These are phyloP conservation scores for Alternaria tenuissima DNA, from an alignment of 2,329 filamentous ascomycete genomes.

Conservation along the genomic window DNA sequence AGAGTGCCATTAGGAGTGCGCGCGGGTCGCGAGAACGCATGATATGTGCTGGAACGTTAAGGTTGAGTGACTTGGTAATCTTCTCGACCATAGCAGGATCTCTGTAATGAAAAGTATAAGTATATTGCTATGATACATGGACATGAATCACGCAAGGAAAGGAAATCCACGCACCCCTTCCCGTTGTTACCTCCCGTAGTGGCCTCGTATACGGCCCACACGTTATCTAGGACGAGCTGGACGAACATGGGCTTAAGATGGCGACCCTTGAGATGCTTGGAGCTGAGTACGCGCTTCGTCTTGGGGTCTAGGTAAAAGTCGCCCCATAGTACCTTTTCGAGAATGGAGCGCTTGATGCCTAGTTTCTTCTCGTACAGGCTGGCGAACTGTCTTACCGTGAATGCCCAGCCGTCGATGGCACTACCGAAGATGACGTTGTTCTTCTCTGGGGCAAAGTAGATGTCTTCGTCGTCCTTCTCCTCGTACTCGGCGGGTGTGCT, in stretches of 20 bases:
- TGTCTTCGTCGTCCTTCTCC: slow-evolving; percentile 92
- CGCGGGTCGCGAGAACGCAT: slow-evolving; percentile 83
- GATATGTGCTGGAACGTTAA: slow-evolving; percentile 85
- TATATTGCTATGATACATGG: slow-evolving; percentile 51
- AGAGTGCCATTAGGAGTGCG: slow-evolving; percentile 83
- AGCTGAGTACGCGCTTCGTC: slow-evolving; percentile 88
- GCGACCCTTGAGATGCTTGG: slow-evolving; percentile 92
- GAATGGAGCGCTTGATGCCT: slow-evolving; percentile 84
- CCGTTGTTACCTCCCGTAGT: slow-evolving; percentile 83
- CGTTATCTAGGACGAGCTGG: slow-evolving; percentile 90
- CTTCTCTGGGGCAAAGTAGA: slow-evolving; percentile 97
- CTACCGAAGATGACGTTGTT: slow-evolving; percentile 99
- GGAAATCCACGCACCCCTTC: slow-evolving; percentile 71
- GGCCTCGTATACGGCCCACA: slow-evolving; percentile 95
- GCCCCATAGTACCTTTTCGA: slow-evolving; percentile 97
- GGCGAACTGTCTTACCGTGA: slow-evolving; percentile 94
- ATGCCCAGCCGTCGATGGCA: slow-evolving; percentile 98
- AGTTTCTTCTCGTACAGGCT: slow-evolving; percentile 95
- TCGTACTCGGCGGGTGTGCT: slow-evolving; percentile 71
- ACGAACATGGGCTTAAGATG: slow-evolving; percentile 97
- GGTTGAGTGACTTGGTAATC: slow-evolving; percentile 88
- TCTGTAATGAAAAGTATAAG: slow-evolving; percentile 57
- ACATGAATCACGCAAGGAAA: slow-evolving; percentile 38
- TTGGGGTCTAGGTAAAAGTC: slow-evolving; percentile 97
- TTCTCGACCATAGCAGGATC: slow-evolving; percentile 87